Conservation (phyloP, 352 stramenopile species). For the Blastocystis sp. region DNA sequence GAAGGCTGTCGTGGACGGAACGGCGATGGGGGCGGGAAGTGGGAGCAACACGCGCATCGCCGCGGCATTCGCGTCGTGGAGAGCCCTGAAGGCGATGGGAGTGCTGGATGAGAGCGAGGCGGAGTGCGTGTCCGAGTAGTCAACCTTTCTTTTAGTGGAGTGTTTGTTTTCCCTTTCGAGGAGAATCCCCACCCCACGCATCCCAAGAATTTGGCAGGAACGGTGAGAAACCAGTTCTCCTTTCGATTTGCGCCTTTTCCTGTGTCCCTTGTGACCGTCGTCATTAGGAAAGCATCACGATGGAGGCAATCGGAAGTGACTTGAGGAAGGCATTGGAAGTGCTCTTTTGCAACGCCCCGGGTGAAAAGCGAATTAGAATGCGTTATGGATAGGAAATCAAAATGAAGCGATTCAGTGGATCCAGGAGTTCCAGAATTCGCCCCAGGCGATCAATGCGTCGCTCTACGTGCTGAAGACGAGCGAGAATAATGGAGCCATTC, state of each 20-base stretch:
- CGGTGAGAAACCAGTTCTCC: not conserved
- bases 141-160: not conserved
- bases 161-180: slow-evolving; percentile 13
- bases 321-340: slow-evolving; percentile 42
- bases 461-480: slow-evolving; percentile 31
- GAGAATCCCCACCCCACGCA: not conserved
- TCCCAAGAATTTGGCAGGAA: not conserved
- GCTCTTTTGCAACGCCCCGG: slow-evolving; percentile 45
- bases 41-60: slow-evolving; percentile 28
- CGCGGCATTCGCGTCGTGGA: slow-evolving; percentile 35
- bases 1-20: slow-evolving; percentile 14
- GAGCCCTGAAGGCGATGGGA: slow-evolving; percentile 8
- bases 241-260: not conserved
- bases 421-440: slow-evolving; percentile 47
- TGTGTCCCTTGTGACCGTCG: not conserved
- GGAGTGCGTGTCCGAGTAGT: slow-evolving; percentile 6
- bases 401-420: slow-evolving; percentile 65
- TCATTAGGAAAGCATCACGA: slow-evolving; percentile 5
- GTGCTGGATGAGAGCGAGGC: not conserved
- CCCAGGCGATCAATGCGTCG: slow-evolving; percentile 29
- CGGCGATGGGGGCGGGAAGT: not conserved
- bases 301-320: slow-evolving; percentile 55
- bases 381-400: slow-evolving; percentile 22
- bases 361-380: not conserved
- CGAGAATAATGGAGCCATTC: slow-evolving; percentile 12